Base-by-base conservation (phyloP, 1,284 basidiomycete species). In the Paramarasmius palmivorus region DNA sequence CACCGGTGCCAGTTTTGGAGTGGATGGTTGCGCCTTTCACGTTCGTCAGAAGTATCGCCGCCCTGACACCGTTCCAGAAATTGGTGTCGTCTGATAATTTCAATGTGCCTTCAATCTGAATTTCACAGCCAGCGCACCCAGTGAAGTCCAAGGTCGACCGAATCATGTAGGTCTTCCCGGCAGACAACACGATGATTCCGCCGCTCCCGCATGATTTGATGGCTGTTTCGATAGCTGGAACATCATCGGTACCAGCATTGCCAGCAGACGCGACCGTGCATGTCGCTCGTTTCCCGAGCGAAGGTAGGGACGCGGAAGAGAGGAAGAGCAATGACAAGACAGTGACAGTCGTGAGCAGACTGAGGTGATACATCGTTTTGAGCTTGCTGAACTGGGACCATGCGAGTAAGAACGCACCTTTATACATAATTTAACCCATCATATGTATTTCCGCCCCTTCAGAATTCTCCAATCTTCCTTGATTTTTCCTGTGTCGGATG, bases 71-170 rank as follows among this genome's bases (percentile, higher is more conserved):
- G 49, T 69, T 59, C 68, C 66, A 69, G 47, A 62, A 64, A 10
- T 53, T 55, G 9, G 60, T 57, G 41, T 69, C 62, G 9, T 65
- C 61, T 2, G 63, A 66, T 39, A 69, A 55, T 53, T 67, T 67
- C 20, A 68, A 55, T 1, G 61, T 68, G 6, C 65, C 68, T 53
- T 69, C 66, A 8, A 68, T 55, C 44, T 68, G 68, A 19, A 67
- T 56, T 38, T 67, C 64, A 47, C 66, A 68, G 5, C 59, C 59
- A 6, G 55, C 38, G 57, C 67, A 69, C 14, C 66, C 65, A 52
- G 65, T 57, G 34, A 68, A 66, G 19, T 60, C 60, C 10, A 69
- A 56, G 8, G 64, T 65, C 39, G 61, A 63, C 7, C 63, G 64
- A 41, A 69, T 59, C 25, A 58, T 54, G 42, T 63, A 68, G 1